Evolutionary conservation across 2,329 filamentous ascomycete species (phyloP).

Genomic region (Aureobasidium pullulans): DNA sequence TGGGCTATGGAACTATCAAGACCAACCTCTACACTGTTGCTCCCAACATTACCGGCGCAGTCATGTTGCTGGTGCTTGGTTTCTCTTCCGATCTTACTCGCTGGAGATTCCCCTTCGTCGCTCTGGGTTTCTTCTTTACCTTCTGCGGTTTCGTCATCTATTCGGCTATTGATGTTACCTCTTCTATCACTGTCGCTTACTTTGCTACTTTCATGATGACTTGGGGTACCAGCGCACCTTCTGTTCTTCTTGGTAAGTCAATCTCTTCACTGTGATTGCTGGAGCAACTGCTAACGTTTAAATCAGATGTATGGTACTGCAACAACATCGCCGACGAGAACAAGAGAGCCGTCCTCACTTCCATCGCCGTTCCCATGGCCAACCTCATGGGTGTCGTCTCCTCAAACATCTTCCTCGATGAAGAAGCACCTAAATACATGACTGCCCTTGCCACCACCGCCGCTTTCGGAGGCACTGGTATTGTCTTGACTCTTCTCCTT

Average conservation of each 20-base stretch:
- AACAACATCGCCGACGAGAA: constrained; percentile 77
- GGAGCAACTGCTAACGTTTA: no score
- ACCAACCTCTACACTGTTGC: constrained; percentile 79
- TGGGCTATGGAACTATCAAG: constrained; percentile 50
- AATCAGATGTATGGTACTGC: constrained; percentile 60
- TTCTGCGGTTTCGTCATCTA: constrained; percentile 75
- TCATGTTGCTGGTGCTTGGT: constrained; percentile 64
- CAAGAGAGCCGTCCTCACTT: constrained; percentile 61
- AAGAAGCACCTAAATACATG: constrained; percentile 59
- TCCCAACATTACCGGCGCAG: constrained; percentile 67
- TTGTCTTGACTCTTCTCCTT: constrained; percentile 47
- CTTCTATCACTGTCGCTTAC: constrained; percentile 60
- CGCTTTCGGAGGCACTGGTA: constrained; percentile 55
- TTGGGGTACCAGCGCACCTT: constrained; percentile 67
- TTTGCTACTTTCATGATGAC: constrained; percentile 78
- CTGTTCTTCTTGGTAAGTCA: constrained; percentile 49
- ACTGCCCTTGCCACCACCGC: constrained; percentile 60
- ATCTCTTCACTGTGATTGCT: no score
- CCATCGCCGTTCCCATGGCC: constrained; percentile 64
- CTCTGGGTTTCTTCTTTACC: constrained; percentile 64
- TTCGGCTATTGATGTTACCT: constrained; percentile 57
- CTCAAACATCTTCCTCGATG: constrained; percentile 58
- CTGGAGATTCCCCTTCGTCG: constrained; percentile 67
- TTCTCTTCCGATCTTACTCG: constrained; percentile 61
- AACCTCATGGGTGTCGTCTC: constrained; percentile 69